Evolutionary conservation across 2,329 filamentous ascomycete genomes (phyloP), one percentile per base, ranked within the genome.

Genomic region (Trichoderma harzianum): DNA sequence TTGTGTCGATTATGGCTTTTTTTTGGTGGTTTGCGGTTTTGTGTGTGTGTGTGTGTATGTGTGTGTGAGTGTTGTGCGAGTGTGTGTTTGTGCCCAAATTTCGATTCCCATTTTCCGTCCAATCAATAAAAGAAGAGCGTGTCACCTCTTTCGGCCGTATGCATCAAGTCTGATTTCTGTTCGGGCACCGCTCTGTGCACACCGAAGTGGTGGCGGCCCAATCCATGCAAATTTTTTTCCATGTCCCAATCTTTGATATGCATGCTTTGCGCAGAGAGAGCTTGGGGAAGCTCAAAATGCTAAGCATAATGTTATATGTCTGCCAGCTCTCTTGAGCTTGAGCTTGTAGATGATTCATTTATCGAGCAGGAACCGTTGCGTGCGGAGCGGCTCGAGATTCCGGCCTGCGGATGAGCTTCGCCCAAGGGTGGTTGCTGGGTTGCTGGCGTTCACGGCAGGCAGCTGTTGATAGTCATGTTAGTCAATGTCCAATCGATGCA

Each of bases 381-480:
- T 74, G 70, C 14, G 77, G 73, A n/a, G 74, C 73, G 60, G 78
- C 74, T 73, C 76, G 76, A 57, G 80, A 73, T 28, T 77, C 74
- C n/a, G 78, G 80, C 16, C 78, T 78, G 67, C 78, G 80, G 62
- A 83, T 81, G 70, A 83, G 74, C 73, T 82, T 82, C 16, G 79
- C 78, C 80, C 82, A 82, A 1, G 81, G 81, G 70, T 80, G 77
- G 34, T 79, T 81, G 76, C 78, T 82, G 14, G 81, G 81, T 67
- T 80, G 79, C 60, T 80, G 80, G 70, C 81, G 80, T 77, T 83
- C 81, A 30, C 81, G 80, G 72, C 81, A 83, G 28, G 81, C 80
- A 73, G 81, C 81, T 83, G 73, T 78, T 74, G 78, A 77, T 74
- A 8, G 28, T 24, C 60, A 51, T 53, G 68, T 70, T 63, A 70